Evolutionary conservation across 345 rosid genomes (phyloP), one percentile per base, ranked within the genome.

Genomic region (Psidium guajava): DNA sequence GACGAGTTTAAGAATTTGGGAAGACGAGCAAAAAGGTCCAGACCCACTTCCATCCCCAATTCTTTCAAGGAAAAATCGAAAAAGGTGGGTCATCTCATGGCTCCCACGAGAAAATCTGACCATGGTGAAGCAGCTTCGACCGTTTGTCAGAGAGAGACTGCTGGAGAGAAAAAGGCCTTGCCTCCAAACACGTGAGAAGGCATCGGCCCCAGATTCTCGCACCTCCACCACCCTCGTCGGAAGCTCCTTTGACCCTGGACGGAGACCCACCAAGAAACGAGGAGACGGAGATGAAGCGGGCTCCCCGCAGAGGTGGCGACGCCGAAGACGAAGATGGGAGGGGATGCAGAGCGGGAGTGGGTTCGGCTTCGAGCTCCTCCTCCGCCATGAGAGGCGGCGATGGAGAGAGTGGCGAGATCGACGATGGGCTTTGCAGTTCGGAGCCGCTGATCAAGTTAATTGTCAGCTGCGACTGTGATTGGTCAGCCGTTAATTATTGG

Each of bases 191-290:
- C 89, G 98, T 32, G 96, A 56, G 86, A 94, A 95, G 85, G 91
- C 93, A 85, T 54, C 57, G 36, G 24, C 93, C 98, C 99, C 98
- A 94, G 81, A 95, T 85, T 85, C 91, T 91, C 82, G 95, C 90
- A 74, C 98, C 99, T 83, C 93, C 90, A 16, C 93, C 91, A 44
- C 96, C 99, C 81, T 93, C 98, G 53, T 86, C 86, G 88, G 92
- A 87, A 13, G 92, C 99, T 88, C 98, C 99, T 94, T 96, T 98
- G 87, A 95, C 92, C 24, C 98, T 95, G 88, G 47, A 44, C 8
- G 6, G 25, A 86, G 90, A 89, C 36, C 36, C 24, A 75, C 83
- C 54, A 51, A 87, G 81, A n/a, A 24, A 77, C 15, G 2, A 13
- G 15, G 69, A 20, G 69, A 3, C 55, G 5, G 58, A 55, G 58